Conservation (phyloP, 2,329 filamentous ascomycete genomes). For the Penicillium sp. region DNA sequence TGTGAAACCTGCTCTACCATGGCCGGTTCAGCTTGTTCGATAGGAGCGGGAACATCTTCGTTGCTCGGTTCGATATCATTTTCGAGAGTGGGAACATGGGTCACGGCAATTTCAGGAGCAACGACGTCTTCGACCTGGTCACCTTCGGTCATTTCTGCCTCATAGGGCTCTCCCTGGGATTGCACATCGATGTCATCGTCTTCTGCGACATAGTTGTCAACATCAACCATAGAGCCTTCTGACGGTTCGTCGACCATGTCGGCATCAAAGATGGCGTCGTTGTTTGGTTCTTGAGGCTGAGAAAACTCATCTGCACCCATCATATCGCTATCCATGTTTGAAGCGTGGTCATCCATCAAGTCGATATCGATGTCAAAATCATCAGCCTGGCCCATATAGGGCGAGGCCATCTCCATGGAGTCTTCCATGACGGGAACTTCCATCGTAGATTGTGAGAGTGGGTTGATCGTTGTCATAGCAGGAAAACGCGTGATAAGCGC, state of each 20-base stretch:
- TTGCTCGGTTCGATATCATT: conserved; percentile 16
- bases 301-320: conserved; percentile 43
- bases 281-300: conserved; percentile 33
- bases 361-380: conserved; percentile 63
- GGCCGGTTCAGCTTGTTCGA: conserved; percentile 7
- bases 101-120: conserved; percentile 28
- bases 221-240: conserved; percentile 41
- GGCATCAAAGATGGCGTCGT: conserved; percentile 41
- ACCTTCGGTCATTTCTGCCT: conserved; percentile 44
- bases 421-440: conserved; percentile 43
- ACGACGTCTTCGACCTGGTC: conserved; percentile 37
- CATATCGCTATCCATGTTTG: conserved; percentile 56
- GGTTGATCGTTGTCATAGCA: conserved; percentile 38
- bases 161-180: conserved; percentile 33
- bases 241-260: conserved; percentile 51
- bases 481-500: conserved; percentile 16
- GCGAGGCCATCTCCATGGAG: conserved; percentile 46
- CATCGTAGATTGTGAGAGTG: conserved; percentile 36
- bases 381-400: conserved; percentile 47
- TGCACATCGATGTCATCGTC: conserved; percentile 34
- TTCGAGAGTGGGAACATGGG: conserved; percentile 6
- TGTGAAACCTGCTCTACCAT: conserved; percentile 3
- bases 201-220: conserved; percentile 30
- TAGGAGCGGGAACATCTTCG: conserved; percentile 8
- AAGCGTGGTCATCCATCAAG: conserved; percentile 56